Base-by-base conservation (phyloP, 139 green algal species). In the Coelastrella sp. region DNA sequence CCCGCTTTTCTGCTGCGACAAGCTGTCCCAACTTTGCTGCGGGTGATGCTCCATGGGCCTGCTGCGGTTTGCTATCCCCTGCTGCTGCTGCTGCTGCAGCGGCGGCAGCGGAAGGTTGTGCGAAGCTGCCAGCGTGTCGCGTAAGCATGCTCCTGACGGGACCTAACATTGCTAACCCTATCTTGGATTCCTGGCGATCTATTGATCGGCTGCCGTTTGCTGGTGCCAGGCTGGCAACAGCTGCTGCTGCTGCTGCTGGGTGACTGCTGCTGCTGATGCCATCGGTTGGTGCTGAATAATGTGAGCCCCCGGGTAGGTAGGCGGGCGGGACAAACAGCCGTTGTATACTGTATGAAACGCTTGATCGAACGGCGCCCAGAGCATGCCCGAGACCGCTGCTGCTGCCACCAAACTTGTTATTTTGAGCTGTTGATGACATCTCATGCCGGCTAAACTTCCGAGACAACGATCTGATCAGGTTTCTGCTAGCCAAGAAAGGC, bases 1-100 rank as follows among this genome's bases (percentile, higher is more conserved):
- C 93, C 6, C 92, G 80, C 75, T 91, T 80, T 90, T 96, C 94
- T 10, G 59, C 83, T 4, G 59, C 6, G 6, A 95, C 91, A 20
- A 95, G 90, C 73, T 88, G 68, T 10, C 93, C 93, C 32, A 20
- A 19, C 4, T 19, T 5, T 78, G 80, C 68, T 13, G 80, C 83
- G 22, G 84, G 32, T 83, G 78, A 65, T 56, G 78, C 87, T 47
- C 32, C 32, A 47, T 47, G 32, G 32, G 32, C 32, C 32, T 47
- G 32, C 32, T 47, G 32, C 0, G 77, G 20, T 13, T 84, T 77
- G 71, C 71, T 59, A 7, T 6, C n/a, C 7, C n/a, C 82, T 64
- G 82, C 64, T 19, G 61, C 61, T 19, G n/a, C n/a, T n/a, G n/a
- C n/a, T n/a, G n/a, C 61, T 10, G 61, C 81, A 56, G 60, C 61